A percentile compares a stretch with the other conserved stretches of the same genome.
Evolutionary conservation across 2,329 filamentous ascomycete species (phyloP).

Genomic region (Arthroderma sp.): DNA sequence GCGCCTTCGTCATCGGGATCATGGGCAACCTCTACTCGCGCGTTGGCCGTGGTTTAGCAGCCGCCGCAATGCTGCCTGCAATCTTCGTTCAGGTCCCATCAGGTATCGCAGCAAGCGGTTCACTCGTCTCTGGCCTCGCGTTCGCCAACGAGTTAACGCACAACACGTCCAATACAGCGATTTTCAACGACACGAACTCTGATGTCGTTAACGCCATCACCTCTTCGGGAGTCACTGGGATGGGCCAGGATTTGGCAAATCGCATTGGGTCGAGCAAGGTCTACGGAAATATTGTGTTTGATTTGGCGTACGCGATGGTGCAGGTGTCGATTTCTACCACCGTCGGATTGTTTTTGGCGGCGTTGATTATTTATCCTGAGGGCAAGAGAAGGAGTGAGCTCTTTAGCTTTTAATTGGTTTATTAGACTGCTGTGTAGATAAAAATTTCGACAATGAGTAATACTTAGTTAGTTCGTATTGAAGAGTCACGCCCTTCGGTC

Average conservation of each 20-base stretch:
- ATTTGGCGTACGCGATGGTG: slow-evolving; percentile 35
- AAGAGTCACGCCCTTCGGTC: no score
- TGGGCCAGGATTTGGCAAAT: slow-evolving; percentile 2
- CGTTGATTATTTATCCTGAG: slow-evolving; percentile 33
- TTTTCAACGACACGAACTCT: not conserved
- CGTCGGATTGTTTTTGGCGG: slow-evolving; percentile 34
- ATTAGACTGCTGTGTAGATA: no score
- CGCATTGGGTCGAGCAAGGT: slow-evolving; percentile 22
- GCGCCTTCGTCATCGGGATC: slow-evolving; percentile 62
- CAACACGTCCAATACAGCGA: slow-evolving; percentile 10
- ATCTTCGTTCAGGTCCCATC: slow-evolving; percentile 61
- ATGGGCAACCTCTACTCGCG: slow-evolving; percentile 68
- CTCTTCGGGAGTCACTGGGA: not conserved
- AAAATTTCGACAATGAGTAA: no score
- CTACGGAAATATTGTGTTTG: slow-evolving; percentile 24
- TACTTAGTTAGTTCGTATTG: no score
- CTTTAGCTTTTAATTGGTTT: slow-evolving; percentile 27
- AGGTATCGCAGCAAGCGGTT: slow-evolving; percentile 45
- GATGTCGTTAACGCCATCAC: slow-evolving; percentile 7
- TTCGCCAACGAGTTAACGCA: slow-evolving; percentile 42
- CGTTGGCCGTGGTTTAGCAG: slow-evolving; percentile 60
- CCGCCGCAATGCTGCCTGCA: slow-evolving; percentile 71
- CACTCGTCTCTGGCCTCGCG: slow-evolving; percentile 42
- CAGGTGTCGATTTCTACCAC: slow-evolving; percentile 36
- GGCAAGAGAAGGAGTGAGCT: slow-evolving; percentile 34